Evolutionary conservation across 805 yeast genomes (phyloP).

Genomic region (Jamesozyma jinghongensis): DNA sequence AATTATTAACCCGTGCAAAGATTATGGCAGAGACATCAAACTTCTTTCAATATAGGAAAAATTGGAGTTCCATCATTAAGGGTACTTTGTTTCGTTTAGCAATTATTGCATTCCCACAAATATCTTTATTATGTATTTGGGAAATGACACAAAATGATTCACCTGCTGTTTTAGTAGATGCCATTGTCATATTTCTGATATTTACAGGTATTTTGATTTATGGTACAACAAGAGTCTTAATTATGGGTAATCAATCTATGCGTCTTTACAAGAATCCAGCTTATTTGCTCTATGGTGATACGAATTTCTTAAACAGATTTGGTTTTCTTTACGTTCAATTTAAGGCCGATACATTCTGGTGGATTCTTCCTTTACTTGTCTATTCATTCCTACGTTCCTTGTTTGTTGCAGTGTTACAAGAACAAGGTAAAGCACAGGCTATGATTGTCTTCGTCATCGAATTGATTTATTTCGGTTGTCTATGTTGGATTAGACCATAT

Average conservation of each 20-base stretch:
- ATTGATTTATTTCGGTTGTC: constrained; percentile 51
- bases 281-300: constrained; percentile 78
- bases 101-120: constrained; percentile 79
- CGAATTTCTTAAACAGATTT: constrained; percentile 67
- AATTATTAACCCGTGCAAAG: constrained; percentile 48
- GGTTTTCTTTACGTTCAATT: constrained; percentile 91
- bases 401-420: constrained; percentile 80
- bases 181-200: constrained; percentile 56
- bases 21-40: constrained; percentile 48
- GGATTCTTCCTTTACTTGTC: constrained; percentile 53
- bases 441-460: constrained; percentile 69
- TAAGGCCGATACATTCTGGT: constrained; percentile 80
- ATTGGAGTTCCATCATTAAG: constrained; percentile 78
- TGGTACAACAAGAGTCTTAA: constrained; percentile 66
- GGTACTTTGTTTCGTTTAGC: constrained; percentile 82
- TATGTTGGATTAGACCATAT: constrained; percentile 74
- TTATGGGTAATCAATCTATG: constrained; percentile 65
- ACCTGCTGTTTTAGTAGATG: constrained; percentile 72
- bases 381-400: constrained; percentile 69
- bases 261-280: constrained; percentile 83
- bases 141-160: constrained; percentile 80
- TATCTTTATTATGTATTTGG: constrained; percentile 77
- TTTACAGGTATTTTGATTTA: constrained; percentile 51
- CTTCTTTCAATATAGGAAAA: constrained; percentile 66
- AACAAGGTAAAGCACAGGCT: constrained; percentile 73